Evolutionary conservation across 2,329 filamentous ascomycete species (phyloP), one percentile per base, ranked within the genome.

Genomic region (Neonectria neomacrospora): DNA sequence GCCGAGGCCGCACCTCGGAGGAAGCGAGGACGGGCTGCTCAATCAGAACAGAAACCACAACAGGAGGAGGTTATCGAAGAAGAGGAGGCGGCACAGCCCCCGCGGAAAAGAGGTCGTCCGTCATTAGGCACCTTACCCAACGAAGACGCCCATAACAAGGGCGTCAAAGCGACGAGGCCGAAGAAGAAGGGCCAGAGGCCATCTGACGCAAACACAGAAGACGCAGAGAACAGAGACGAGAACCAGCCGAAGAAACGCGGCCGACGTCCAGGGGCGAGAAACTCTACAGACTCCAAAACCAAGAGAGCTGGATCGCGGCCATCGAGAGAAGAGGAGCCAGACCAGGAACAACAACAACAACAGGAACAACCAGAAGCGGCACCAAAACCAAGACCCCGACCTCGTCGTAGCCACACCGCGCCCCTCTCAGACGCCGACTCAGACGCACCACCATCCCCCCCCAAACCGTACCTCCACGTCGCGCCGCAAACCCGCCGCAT

Each of bases 401-500:
- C 23, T 10, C 62, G 51, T 39, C 71, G 68, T 2, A 61, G 47
- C 39, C 65, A 67, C 60, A 61, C 63, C 3, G 58, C 67, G 10
- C 65, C 61, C 2, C 62, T 41, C 16, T 66, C 73, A 30, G 63
- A 71, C 3, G 63, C 69, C 52, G 66, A 69, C 1, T 53, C 69
- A 20, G 60, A 61, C 28, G 34, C 67, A 8, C 67, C 71, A 4
- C 65, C 72, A 14, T 76, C 78, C 2, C 75, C 77, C 2, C 60
- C 62, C 69, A 80, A 65, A 34, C 73, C 75, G 23, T 88, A 85
- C 73, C 81, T 82, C 47, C 83, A 86, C 68, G 77, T 90, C 52
- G 79, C 81, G 7, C 76, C 85, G 14, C 80, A 80, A 30, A 83
- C 80, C 12, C 83, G 82, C 37, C 81, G 80, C 44, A 80, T 93